Base-by-base conservation (phyloP, 2,329 filamentous ascomycete genomes). In the Diplocarpon mali region DNA sequence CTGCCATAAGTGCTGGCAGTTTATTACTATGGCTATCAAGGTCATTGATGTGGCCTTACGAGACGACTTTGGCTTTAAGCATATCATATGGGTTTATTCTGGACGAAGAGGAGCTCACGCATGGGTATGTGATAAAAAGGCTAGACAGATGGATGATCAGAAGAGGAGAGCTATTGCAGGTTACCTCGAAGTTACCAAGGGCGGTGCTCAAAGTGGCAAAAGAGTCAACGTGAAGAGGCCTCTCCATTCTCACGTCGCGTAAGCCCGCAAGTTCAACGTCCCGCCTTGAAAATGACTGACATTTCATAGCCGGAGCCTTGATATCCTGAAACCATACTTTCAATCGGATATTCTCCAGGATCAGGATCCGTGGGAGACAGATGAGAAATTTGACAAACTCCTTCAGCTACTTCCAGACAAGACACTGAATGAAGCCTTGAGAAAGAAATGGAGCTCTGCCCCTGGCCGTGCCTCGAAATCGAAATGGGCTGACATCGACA, bases 11-110 rank as follows among this genome's bases (percentile, higher is more conserved):
- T 98, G 92, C 68, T 98, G 92, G 92, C 74, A 83, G 40, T 98
- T 96, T 64, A 93, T 95, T 57, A 95, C 86, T 17, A 96, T 98
- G 88, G 85, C 92, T 7, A 90, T 98, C 62, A 92, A 93, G 62
- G 87, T 95, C 13, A 73, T 96, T 11, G 90, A 96, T 62, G 73
- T 77, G 11, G 88, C 89, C 0, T 65, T 98, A 55, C 75, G 88
- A 42, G 87, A 96, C 15, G 92, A 98, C 64, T 95, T 98, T 67
- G 92, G 89, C 37, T 98, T 95, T 66, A 80, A 85, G 61, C 90
- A 98, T 65, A 90, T 98, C 59, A 74, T 98, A 64, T 98, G 92
- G 92, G 89, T 98, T 6, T 98, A 98, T 65, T 98, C 92, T 0
- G 92, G 92, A 55, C 83, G 92, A 65, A 79, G 92, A 73, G 92